phyloP scores from a whole-genome alignment of 495 filamentous ascomycete species.

The Podospora tetraspora region DNA sequence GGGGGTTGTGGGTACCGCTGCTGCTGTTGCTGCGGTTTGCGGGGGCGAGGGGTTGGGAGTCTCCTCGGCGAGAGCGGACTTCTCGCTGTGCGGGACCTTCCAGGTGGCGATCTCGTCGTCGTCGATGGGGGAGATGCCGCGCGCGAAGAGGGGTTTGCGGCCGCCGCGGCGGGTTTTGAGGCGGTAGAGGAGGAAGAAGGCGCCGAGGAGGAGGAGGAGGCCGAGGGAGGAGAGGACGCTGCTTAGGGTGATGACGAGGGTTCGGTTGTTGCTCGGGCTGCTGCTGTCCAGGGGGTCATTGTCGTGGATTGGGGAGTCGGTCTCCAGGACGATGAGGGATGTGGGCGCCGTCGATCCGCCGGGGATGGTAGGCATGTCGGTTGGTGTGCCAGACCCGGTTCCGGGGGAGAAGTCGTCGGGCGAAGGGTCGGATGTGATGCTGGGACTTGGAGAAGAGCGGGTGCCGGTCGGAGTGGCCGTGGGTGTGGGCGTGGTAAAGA shows the following conservation, averaged over 20 bases:
- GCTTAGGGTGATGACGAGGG: constrained; percentile 39
- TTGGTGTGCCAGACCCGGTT: constrained; percentile 8
- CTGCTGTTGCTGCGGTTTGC: too few relatives aligned
- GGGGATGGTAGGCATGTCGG: constrained; percentile 25
- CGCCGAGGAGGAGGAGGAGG: constrained; percentile 30
- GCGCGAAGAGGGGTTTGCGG: constrained; percentile 35
- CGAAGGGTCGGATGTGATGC: background rate
- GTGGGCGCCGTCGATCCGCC: constrained; percentile 7
- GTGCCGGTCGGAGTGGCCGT: background rate
- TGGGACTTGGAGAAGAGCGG: background rate
- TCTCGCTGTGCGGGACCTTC: constrained; percentile 30
- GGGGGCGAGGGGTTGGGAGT: too few relatives aligned
- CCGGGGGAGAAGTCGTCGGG: background rate
- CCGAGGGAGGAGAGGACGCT: constrained; percentile 37
- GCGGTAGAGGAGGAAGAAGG: constrained; percentile 27
- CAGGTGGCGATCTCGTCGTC: constrained; percentile 50
- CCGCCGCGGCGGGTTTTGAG: constrained; percentile 26
- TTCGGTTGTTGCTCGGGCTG: constrained; percentile 24
- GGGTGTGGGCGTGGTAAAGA: background rate
- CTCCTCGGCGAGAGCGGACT: background rate
- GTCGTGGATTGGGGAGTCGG: background rate
- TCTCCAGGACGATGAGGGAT: background rate
- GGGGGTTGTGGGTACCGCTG: background rate
- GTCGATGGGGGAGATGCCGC: constrained; percentile 46
- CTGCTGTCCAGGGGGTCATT: constrained; percentile 14